Evolutionary conservation across 2,329 filamentous ascomycete species (phyloP), one percentile per base, ranked within the genome.

Genomic region (Grosmannia huntii): DNA sequence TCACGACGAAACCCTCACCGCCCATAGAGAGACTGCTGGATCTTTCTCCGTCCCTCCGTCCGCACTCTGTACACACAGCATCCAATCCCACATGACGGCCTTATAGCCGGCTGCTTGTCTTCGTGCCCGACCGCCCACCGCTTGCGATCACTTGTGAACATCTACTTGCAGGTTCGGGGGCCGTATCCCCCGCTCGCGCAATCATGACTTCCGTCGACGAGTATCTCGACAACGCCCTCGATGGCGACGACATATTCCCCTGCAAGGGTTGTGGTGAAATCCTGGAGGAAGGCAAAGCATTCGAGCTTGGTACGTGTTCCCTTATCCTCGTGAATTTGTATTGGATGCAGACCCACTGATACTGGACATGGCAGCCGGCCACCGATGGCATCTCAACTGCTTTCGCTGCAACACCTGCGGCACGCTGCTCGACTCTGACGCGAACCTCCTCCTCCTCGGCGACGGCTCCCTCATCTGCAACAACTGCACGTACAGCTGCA

Each of bases 401-500:
- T 99, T 99, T 75, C 87, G 91, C 70, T 97, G 92, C 80, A 94
- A 96, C 72, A 95, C 89, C 58, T 99, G 92, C 78, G 84, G 85
- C 68, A 96, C 91, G 61, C 84, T 96, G 59, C 90, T 99, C 74
- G 94, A 99, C 75, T 97, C 94, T 62, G 92, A 99, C 70, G 94
- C 94, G 66, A 97, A 97, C 73, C 85, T 99, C 55, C 85, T 99
- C 56, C 86, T 99, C 28, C 88, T 99, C 62, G 94, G 94, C 70
- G 94, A 99, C 75, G 94, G 94, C 64, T 97, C 92, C 21, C 83
- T 99, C 64, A 97, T 99, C 66, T 99, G 94, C 80, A 97, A 96
- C 76, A 96, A 96, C 73, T 99, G 94, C 76, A 97, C 94, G 57
- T 99, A 99, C 72, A 96, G 91, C 78, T 99, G 94, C 77, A 96